Evolutionary conservation across 169 alveolate species (phyloP).

Genomic region (Perkinsus chesapeaki): DNA sequence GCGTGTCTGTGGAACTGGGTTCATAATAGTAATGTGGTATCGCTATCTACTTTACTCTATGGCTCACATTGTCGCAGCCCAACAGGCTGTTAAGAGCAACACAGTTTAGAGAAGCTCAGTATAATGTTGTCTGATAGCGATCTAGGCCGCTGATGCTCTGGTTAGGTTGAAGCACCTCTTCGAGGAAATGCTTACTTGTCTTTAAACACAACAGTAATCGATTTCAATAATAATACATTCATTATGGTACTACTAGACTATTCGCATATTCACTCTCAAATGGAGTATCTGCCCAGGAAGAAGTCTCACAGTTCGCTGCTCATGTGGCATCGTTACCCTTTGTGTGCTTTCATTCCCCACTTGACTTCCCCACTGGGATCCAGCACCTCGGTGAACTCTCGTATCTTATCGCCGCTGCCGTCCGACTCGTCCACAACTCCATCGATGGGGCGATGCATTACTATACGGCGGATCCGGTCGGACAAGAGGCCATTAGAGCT

Average conservation of each 20-base stretch:
- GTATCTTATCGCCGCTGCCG: neutral
- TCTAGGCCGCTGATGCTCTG: too few species aligned
- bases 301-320: neutral
- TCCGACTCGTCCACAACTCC: neutral
- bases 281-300: neutral
- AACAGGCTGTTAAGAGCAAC: too few species aligned
- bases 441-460: neutral
- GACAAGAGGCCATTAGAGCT: neutral
- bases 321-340: neutral
- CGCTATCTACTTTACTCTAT: too few species aligned
- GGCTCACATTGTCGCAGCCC: too few species aligned
- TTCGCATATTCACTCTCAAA: neutral
- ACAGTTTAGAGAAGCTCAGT: too few species aligned
- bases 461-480: neutral
- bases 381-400: neutral
- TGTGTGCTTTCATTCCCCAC: neutral
- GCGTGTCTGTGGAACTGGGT: too few species aligned
- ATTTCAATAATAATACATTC: neutral
- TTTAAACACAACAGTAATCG: neutral
- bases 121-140: too few species aligned
- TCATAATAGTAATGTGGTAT: too few species aligned
- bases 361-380: neutral
- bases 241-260: neutral
- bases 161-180: too few species aligned
- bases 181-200: too few species aligned